Evolutionary conservation across 2,329 filamentous ascomycete genomes (phyloP), one percentile per base, ranked within the genome.

Genomic region (Leptosphaerulina australis): DNA sequence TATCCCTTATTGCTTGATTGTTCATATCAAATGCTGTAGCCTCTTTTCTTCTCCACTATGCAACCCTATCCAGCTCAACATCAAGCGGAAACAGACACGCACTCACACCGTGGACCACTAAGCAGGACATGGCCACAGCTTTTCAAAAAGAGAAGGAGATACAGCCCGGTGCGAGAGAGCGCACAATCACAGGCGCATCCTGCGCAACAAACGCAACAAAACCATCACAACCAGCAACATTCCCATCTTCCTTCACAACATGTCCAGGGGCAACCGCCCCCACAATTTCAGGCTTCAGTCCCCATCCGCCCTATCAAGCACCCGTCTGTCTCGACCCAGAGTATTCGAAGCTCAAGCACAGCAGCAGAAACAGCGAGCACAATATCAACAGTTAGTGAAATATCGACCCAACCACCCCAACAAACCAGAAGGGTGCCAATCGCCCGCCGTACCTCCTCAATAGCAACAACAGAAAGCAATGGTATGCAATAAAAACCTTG

Each of bases 111-210:
- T 24, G 64, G 64, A 1, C 64, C 64, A 17, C 44, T 68, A 25
- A 66, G 63, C 41, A 61, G 63, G 48, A 64, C 63, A 41, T 68
- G 64, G 64, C 63, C 63, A 12, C 63, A 68, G 17, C 20, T 68
- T 9, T 67, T 68, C 55, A 68, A 68, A 26, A 68, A 68, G 58
- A 63, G 64, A 30, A 60, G 64, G 38, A 58, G 64, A 61, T 63
- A 66, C 50, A 68, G 64, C 51, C 64, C 64, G 5, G 59, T 63
- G 14, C 48, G 63, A 37, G 64, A 68, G 40, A 64, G 61, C 41
- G 63, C 55, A 6, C 61, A 62, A 10, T 53, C 60, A 37, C 60
- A 61, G 14, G 52, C 54, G 11, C 56, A 61, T 17, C 53, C 59
- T 17, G 49, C 53, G 8, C 57, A 56, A 24, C 34, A 22, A 22